Conservation (phyloP, 106 monocot genomes). For the Dendrobium officinale region DNA sequence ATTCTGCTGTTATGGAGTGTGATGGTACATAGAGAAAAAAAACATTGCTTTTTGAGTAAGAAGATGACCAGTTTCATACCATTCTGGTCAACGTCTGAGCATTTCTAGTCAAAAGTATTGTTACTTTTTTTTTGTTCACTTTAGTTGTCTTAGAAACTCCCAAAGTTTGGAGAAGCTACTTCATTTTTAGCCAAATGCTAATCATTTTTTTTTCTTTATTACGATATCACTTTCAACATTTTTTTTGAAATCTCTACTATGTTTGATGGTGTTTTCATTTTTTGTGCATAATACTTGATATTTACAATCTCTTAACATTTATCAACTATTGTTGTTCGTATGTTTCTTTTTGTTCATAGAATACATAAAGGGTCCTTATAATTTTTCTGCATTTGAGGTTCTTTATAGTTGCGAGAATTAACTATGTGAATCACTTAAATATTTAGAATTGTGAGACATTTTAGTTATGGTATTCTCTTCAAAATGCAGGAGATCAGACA, state of each 20-base stretch:
- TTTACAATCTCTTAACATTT: not conserved
- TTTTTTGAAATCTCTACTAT: not conserved
- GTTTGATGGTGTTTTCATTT: not conserved
- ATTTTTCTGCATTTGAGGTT: not conserved
- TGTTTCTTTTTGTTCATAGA: not conserved
- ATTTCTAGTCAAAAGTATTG: no score
- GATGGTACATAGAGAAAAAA: no score
- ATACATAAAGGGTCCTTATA: not conserved
- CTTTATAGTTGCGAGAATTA: not conserved
- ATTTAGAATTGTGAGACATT: not conserved
- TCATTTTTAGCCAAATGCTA: no score
- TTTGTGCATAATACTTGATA: not conserved
- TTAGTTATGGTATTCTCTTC: conserved; percentile 1
- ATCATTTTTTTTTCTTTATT: not conserved
- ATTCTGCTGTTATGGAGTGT: no score
- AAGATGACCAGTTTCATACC: no score
- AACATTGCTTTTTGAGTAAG: no score
- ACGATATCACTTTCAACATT: not conserved
- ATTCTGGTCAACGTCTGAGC: no score
- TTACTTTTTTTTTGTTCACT: no score
- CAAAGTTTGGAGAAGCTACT: no score
- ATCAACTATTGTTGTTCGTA: not conserved
- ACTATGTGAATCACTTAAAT: not conserved
- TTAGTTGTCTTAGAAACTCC: no score
- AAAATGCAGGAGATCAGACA: conserved; percentile 17